A percentile compares a stretch with the other conserved stretches of the same genome.
Evolutionary conservation across 345 rosid species (phyloP).

Genomic region (Lumnitzera littorea): DNA sequence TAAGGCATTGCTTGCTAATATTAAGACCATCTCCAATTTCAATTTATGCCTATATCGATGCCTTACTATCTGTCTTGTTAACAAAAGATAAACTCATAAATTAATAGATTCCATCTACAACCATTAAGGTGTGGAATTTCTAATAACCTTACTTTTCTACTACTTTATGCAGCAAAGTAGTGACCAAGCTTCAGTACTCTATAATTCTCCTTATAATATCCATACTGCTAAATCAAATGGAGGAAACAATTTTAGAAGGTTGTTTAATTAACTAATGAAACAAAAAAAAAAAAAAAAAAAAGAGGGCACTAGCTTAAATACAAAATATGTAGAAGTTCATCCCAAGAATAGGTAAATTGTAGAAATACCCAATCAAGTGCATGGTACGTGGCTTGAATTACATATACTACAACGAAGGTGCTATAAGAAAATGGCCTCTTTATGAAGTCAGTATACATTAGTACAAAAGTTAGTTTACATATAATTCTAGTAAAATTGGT

Average conservation of each 20-base stretch:
- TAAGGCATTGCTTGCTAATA: constrained; percentile 79
- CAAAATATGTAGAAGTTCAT: background rate
- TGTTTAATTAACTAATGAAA: background rate
- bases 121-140: background rate
- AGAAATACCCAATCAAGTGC: constrained; percentile 94
- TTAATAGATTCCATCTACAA: background rate
- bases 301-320: background rate
- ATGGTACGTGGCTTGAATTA: constrained; percentile 98
- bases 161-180: constrained; percentile 74
- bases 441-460: constrained; percentile 93
- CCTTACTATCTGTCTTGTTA: background rate
- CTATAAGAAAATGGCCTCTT: constrained; percentile 92
- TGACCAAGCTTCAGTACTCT: constrained; percentile 95
- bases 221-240: constrained; percentile 40
- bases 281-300: too few species aligned
- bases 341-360: background rate
- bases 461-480: constrained; percentile 9
- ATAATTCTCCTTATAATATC: constrained; percentile 91
- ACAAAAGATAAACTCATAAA: constrained; percentile 1
- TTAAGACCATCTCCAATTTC: constrained; percentile 96
- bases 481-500: background rate
- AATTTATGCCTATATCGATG: constrained; percentile 54
- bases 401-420: constrained; percentile 85
- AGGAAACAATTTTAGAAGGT: background rate
- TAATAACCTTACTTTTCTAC: constrained; percentile 65